Conservation (phyloP, 2,329 filamentous ascomycete species). For the Trichoderma hamatum region DNA sequence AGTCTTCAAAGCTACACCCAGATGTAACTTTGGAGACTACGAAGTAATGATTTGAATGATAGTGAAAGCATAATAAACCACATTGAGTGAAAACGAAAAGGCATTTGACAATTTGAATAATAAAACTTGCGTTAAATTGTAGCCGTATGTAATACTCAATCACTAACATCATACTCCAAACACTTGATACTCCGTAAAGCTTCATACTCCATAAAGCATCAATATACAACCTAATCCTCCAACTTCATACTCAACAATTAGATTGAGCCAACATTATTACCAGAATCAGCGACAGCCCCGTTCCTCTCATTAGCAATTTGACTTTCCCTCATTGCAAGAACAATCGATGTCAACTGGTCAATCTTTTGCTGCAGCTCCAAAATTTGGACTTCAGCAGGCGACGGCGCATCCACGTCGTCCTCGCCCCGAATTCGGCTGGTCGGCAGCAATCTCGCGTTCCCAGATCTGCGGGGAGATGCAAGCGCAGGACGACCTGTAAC, state of each 20-base stretch:
- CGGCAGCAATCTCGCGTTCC: slow-evolving; percentile 21
- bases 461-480: slow-evolving; percentile 29
- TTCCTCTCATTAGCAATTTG: background rate
- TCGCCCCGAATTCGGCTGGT: slow-evolving; percentile 32
- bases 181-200: background rate
- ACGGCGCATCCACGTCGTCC: slow-evolving; percentile 46
- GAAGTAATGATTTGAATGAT: background rate
- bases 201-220: background rate
- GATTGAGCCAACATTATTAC: background rate
- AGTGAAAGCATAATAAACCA: background rate
- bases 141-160: background rate
- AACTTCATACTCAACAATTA: background rate
- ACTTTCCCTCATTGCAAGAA: slow-evolving; percentile 53
- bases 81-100: background rate
- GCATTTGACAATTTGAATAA: background rate
- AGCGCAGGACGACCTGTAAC: slow-evolving; percentile 26
- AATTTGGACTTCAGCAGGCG: slow-evolving; percentile 54
- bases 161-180: background rate
- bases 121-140: background rate
- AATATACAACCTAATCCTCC: background rate
- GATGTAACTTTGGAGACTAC: background rate
- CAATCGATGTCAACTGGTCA: slow-evolving; percentile 57
- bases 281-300: background rate
- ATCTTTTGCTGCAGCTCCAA: slow-evolving; percentile 60
- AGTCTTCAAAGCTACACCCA: slow-evolving; percentile 11